These are phyloP conservation scores for Flaveria linearis DNA, from an alignment of 129 eudicot species.

Conservation along the genomic window DNA sequence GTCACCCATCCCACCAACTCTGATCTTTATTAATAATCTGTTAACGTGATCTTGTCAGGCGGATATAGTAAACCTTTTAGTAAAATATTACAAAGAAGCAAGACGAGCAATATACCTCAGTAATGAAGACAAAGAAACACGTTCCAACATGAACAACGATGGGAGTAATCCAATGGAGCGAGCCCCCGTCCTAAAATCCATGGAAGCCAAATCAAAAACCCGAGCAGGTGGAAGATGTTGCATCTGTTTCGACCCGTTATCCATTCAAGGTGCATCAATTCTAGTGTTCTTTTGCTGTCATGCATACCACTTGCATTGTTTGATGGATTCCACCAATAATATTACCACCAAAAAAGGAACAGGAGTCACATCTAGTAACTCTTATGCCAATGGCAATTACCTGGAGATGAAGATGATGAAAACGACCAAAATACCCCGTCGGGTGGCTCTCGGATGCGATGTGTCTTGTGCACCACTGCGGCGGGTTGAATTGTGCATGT, in stretches of 20 bases:
- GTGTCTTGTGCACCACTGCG: constrained; percentile 92
- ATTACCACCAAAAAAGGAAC: constrained; percentile 46
- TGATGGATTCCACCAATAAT: constrained; percentile 65
- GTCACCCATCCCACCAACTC: neutral
- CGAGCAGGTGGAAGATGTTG: constrained; percentile 88
- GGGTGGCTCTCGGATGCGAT: constrained; percentile 64
- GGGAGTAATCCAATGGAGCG: constrained; percentile 44
- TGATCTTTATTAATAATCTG: neutral
- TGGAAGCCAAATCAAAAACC: constrained; percentile 81
- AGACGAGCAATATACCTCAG: constrained; percentile 77
- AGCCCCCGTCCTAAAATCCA: constrained; percentile 54
- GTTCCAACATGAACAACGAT: constrained; percentile 44
- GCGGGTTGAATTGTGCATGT: constrained; percentile 52
- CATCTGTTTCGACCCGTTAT: constrained; percentile 84
- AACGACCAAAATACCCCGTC: constrained; percentile 39
- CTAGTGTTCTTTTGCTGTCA: constrained; percentile 91
- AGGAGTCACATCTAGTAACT: constrained; percentile 36
- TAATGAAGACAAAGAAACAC: constrained; percentile 74
- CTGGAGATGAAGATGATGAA: constrained; percentile 61
- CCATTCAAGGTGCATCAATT: constrained; percentile 68
- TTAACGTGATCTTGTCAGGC: constrained; percentile 50
- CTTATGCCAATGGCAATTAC: constrained; percentile 54
- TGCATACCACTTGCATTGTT: constrained; percentile 83
- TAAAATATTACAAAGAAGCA: constrained; percentile 95
- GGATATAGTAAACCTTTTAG: constrained; percentile 72